Base-by-base conservation (phyloP, 352 stramenopile genomes). In the Nothophytophthora sp. region DNA sequence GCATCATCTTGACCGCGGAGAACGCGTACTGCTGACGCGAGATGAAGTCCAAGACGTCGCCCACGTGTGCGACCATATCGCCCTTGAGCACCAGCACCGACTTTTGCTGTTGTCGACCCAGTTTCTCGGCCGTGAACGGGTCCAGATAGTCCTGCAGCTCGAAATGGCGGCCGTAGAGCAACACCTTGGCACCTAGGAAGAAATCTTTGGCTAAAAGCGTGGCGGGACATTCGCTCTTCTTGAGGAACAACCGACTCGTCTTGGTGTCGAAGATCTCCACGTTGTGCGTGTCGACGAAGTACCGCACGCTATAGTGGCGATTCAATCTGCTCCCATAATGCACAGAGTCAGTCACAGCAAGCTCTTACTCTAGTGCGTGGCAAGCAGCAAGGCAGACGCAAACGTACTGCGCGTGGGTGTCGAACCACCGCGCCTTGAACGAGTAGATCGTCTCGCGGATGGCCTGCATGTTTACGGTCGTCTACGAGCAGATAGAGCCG, bases 231-330 rank as follows among this genome's bases (percentile, higher is more conserved):
- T 95, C 88, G 25, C 83, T 95, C 52, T 93, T 95, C 55, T 96
- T 96, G 12, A 98, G 78, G 60, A 98, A 98, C 9, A 92, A 73
- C 34, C 91, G 85, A 60, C 86, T 91, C 9, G 72, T 90, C 62
- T 94, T 95, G 23, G 80, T 69, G 55, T 96, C 87, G 54, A 92
- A 86, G 66, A 97, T 95, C 70, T 97, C 87, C 37, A 94, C 69
- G 41, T 92, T 72, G 66, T 92, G 63, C 39, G 70, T 75, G 34
- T 93, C 76, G 20, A 77, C 56, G 50, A 88, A 96, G 65, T 93
- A 96, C 24, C 81, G 79, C 38, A 92, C 66, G 45, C 82, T 76
- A 68, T 83, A 92, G 19, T 86, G 80, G 16, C 81, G 77, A 55
- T 90, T 78, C 1, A 92, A 65, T 70, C 81, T 92, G 49, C 36